These are phyloP conservation scores for Trifolium subterraneum DNA, from an alignment of 306 rosid genomes.

Conservation along the genomic window DNA sequence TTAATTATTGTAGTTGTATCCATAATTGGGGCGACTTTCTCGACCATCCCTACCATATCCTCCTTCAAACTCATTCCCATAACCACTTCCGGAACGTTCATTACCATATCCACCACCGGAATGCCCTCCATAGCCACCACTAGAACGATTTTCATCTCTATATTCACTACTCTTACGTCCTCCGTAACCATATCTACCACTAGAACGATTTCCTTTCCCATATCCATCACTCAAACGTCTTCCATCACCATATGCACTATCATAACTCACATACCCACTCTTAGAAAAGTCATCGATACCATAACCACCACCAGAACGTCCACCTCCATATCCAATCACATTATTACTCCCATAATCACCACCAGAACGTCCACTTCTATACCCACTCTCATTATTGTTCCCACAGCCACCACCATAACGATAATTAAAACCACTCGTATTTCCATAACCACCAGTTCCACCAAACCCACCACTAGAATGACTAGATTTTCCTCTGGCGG, in stretches of 20 bases:
- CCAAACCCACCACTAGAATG: not conserved
- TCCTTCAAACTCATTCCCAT: not conserved
- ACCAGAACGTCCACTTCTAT: not conserved
- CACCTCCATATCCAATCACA: slow-evolving; percentile 26
- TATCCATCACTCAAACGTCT: not conserved
- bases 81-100: not conserved
- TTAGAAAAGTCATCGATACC: not conserved
- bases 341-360: not conserved
- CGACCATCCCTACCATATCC: not conserved
- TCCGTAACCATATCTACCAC: not conserved
- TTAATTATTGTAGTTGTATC: not conserved
- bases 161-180: not conserved
- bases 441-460: slow-evolving; percentile 25
- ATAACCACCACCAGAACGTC: not conserved
- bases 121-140: not conserved
- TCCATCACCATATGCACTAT: not conserved
- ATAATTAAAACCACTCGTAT: not conserved
- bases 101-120: not conserved
- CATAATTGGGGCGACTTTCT: not conserved
- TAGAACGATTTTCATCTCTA: not conserved
- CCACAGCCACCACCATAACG: not conserved
- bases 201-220: not conserved
- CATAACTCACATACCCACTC: not conserved
- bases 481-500: not conserved
- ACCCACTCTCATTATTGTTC: slow-evolving; percentile 2